These are phyloP conservation scores for Carpinus viminea DNA, from an alignment of 306 rosid genomes.

Conservation along the genomic window DNA sequence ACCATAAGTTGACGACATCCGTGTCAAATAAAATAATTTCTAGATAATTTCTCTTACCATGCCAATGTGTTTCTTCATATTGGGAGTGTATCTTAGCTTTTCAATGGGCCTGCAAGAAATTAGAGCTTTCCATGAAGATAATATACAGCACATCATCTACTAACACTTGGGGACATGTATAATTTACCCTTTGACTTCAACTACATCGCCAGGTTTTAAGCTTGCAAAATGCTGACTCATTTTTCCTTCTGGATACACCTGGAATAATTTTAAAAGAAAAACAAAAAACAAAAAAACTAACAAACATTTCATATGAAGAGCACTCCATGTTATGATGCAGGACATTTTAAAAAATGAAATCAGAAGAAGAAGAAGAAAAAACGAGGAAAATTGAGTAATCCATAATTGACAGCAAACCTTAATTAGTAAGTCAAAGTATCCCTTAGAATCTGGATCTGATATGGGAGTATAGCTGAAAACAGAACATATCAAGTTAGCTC, in stretches of 20 bases:
- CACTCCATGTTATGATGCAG: conserved; percentile 3
- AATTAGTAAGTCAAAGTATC: conserved; percentile 90
- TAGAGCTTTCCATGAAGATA: conserved; percentile 18
- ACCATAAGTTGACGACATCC: not conserved
- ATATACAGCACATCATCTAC: conserved; percentile 22
- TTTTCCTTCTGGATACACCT: conserved; percentile 96
- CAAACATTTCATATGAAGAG: not conserved
- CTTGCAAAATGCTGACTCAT: conserved; percentile 99
- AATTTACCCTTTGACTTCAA: conserved; percentile 97
- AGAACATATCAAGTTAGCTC: conserved; percentile 17
- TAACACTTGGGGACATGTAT: conserved; percentile 17
- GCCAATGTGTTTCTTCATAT: conserved; percentile 96
- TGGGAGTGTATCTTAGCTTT: conserved; percentile 83
- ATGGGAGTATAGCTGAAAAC: conserved; percentile 89
- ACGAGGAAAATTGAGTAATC: conserved; percentile 11
- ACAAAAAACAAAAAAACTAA: conserved; percentile 12
- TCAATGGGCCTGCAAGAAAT: conserved; percentile 82
- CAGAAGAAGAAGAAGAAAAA: conserved; percentile 4
- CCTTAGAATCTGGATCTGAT: conserved; percentile 87
- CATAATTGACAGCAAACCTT: conserved; percentile 57
- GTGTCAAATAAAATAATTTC: not conserved
- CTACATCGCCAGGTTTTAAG: conserved; percentile 90
- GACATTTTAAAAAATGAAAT: conserved; percentile 3
- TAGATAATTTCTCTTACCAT: conserved; percentile 59
- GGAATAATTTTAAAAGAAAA: conserved; percentile 32